These are phyloP conservation scores for Globisporangium sylvaticum DNA, from an alignment of 352 stramenopile genomes.

Conservation along the genomic window DNA sequence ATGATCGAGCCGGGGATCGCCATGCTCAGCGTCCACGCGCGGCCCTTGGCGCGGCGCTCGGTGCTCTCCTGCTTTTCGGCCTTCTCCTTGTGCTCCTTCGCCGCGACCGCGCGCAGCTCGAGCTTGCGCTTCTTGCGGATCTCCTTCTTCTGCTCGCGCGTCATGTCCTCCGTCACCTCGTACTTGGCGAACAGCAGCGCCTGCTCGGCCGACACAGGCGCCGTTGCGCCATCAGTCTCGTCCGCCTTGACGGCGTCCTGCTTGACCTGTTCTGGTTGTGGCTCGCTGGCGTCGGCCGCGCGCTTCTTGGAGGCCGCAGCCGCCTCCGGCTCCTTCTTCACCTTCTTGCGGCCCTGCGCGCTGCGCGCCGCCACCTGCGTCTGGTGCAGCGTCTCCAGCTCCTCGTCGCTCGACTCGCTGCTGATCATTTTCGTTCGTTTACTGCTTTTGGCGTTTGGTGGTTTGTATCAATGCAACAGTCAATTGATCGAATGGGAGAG, in stretches of 20 bases:
- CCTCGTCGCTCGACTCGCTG: conserved; percentile 87
- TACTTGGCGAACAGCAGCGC: conserved; percentile 13
- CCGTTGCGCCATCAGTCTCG: conserved; percentile 2
- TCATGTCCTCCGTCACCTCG: conserved; percentile 33
- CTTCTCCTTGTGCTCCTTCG: conserved; percentile 34
- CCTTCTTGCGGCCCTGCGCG: conserved; percentile 31
- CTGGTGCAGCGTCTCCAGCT: conserved; percentile 70
- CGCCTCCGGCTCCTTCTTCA: conserved; percentile 24
- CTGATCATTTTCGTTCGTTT: conserved; percentile 62
- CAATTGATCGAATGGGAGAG: neutral
- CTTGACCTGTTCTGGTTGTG: conserved; percentile 21
- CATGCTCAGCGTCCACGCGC: conserved; percentile 94
- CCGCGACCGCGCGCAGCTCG: conserved; percentile 39
- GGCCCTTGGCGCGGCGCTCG: conserved; percentile 53
- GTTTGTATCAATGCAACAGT: neutral
- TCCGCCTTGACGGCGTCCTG: conserved; percentile 3
- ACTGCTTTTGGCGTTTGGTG: neutral
- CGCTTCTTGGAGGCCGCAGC: neutral
- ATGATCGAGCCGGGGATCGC: conserved; percentile 95
- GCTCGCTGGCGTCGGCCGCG: neutral
- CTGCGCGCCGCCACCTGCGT: conserved; percentile 24
- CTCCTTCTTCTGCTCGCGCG: conserved; percentile 59
- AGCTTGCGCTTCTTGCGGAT: conserved; percentile 71
- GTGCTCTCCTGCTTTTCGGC: conserved; percentile 25
- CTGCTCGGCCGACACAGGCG: conserved; percentile 1